Percentiles rank a stretch among this genome's conserved stretches.
Evolutionary conservation across 2,329 filamentous ascomycete species (phyloP).

Genomic region (Pseudocercospora pini-densiflorae): DNA sequence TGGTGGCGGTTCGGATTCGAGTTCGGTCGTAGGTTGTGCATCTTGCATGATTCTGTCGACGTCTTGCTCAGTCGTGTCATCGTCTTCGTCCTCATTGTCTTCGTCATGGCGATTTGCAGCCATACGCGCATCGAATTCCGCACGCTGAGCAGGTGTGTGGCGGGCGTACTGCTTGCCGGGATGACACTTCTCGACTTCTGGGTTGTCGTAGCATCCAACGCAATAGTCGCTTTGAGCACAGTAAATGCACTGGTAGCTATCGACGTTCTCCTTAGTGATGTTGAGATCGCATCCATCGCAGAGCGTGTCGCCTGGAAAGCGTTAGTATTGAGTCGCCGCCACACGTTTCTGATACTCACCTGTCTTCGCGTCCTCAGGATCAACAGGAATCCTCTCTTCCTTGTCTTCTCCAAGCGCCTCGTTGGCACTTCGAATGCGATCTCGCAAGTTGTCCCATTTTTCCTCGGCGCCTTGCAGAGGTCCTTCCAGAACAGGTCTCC

Average conservation of each 20-base stretch:
- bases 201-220: neutral
- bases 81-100: neutral
- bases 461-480: neutral
- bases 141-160: neutral
- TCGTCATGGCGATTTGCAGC: neutral
- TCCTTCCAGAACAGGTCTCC: neutral
- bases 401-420: neutral
- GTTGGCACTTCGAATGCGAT: neutral
- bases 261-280: neutral
- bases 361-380: neutral
- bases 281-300: neutral
- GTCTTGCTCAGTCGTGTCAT: neutral
- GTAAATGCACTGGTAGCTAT: neutral
- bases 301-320: neutral
- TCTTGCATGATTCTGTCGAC: neutral
- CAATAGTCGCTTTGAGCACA: neutral
- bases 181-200: neutral
- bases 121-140: neutral
- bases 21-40: neutral
- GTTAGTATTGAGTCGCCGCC: too few relatives aligned
- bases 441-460: neutral
- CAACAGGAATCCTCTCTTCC: neutral
- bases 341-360: neutral
- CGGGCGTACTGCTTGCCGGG: neutral
- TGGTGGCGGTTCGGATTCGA: neutral